Conservation (phyloP, 495 filamentous ascomycete genomes). For the Amphirosellinia nigrospora region DNA sequence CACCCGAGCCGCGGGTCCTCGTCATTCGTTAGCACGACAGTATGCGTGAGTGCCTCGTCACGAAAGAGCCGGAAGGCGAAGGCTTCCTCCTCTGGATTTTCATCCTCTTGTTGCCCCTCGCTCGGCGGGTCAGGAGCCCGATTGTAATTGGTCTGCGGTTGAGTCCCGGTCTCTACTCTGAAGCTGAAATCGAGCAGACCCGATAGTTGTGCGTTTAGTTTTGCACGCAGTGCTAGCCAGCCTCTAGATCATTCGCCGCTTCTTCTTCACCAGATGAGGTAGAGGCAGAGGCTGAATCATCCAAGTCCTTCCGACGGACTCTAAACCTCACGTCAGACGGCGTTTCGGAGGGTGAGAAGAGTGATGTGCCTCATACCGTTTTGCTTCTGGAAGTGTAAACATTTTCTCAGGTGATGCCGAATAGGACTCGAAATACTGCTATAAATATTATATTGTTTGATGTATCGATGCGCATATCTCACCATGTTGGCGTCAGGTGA, state of each 20-base stretch:
- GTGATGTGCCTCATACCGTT: slow-evolving; percentile 47
- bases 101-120: slow-evolving; percentile 20
- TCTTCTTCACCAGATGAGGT: slow-evolving; percentile 21
- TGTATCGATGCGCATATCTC: slow-evolving; percentile 9
- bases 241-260: slow-evolving; percentile 32
- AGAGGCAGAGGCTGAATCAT: slow-evolving; percentile 41
- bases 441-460: background rate
- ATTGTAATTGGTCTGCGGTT: slow-evolving; percentile 13
- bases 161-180: slow-evolving; percentile 6
- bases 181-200: slow-evolving; percentile 42
- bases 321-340: slow-evolving; percentile 41
- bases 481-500: background rate
- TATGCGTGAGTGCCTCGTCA: slow-evolving; percentile 42
- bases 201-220: slow-evolving; percentile 52
- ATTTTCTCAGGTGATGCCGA: slow-evolving; percentile 35
- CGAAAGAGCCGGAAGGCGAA: slow-evolving; percentile 62
- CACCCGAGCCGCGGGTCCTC: slow-evolving; percentile 28
- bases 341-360: background rate
- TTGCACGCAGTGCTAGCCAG: slow-evolving; percentile 39
- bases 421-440: background rate
- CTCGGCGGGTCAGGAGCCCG: background rate
- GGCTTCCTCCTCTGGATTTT: slow-evolving; percentile 39
- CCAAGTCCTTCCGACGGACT: slow-evolving; percentile 59
- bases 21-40: slow-evolving; percentile 44
- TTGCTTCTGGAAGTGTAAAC: slow-evolving; percentile 60